Percentiles rank a stretch among this genome's conserved stretches.
phyloP scores from a whole-genome alignment of 2,329 filamentous ascomycete genomes.

The Aureobasidium namibiae region DNA sequence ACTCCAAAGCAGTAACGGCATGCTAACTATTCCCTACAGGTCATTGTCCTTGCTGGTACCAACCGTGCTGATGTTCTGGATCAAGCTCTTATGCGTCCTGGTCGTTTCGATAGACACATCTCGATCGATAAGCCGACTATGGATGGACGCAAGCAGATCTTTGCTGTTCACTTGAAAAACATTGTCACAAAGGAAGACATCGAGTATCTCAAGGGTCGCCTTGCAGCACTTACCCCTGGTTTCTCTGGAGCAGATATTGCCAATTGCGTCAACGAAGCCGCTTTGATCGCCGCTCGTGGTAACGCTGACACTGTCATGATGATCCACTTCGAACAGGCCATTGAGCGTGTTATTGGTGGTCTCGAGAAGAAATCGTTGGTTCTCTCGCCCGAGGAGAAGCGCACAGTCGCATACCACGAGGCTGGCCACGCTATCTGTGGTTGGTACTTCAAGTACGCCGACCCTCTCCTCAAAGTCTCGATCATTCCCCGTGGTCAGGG shows the following conservation, averaged over 20 bases:
- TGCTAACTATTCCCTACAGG: conserved; percentile 25
- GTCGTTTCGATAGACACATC: conserved; percentile 95
- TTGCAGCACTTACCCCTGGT: conserved; percentile 86
- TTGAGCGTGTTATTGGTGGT: conserved; percentile 92
- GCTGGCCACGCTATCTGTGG: conserved; percentile 97
- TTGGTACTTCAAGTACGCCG: conserved; percentile 95
- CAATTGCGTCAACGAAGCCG: conserved; percentile 97
- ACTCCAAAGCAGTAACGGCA: neutral
- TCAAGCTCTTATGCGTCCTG: conserved; percentile 90
- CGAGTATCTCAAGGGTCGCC: conserved; percentile 76
- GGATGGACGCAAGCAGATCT: conserved; percentile 93
- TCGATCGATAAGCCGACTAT: conserved; percentile 91
- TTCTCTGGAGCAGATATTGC: conserved; percentile 98
- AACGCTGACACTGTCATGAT: conserved; percentile 76
- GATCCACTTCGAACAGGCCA: conserved; percentile 91
- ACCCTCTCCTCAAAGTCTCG: conserved; percentile 93
- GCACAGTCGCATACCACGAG: conserved; percentile 94
- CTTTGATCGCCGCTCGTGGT: conserved; percentile 79
- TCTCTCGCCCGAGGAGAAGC: conserved; percentile 87
- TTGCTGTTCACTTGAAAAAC: conserved; percentile 87
- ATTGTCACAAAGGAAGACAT: conserved; percentile 88
- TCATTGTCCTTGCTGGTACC: conserved; percentile 93
- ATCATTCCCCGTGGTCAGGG: conserved; percentile 96
- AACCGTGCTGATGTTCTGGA: conserved; percentile 93
- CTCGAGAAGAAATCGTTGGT: conserved; percentile 96